Evolutionary conservation across 768 basidiomycete species (phyloP), one percentile per base, ranked within the genome.

Genomic region (Russula abietina): DNA sequence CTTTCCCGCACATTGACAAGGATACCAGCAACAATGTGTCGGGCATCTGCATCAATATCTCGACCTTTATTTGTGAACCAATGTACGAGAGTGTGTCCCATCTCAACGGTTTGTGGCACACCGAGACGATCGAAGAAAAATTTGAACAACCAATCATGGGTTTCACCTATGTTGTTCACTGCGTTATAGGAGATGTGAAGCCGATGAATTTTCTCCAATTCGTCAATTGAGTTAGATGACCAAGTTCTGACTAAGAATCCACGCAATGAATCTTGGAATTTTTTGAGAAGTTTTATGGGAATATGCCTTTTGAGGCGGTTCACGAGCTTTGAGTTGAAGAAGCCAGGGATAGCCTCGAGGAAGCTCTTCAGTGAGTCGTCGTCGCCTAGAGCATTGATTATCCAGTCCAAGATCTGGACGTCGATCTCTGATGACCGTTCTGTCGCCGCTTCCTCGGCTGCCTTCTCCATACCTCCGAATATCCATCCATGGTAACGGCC

Each of bases 101-200:
- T 12, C 22, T 60, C 51, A 7, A 53, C 9, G 30, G 50, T 53
- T 22, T 8, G 3, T 30, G 49, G n/a, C 9, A 28, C 28, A n/a
- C n/a, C n/a, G n/a, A n/a, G n/a, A n/a, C n/a, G n/a, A n/a, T n/a
- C n/a, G n/a, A n/a, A n/a, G n/a, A n/a, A n/a, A n/a, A n/a, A n/a
- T 41, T 30, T 8, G 33, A 33, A 33, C 4, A 9, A 14, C 8
- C 8, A 14, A 45, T 17, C 30, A 12, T 11, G 7, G 0, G 22
- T 22, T 0, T 17, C 10, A 6, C 3, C 1, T 1, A 36, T 24
- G 1, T n/a, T n/a, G n/a, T n/a, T n/a, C n/a, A n/a, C n/a, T n/a
- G 39, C 36, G 14, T 49, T 38, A 3, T 2, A 10, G 45, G 43
- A 60, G 10, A 38, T 48, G 28, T 6, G 14, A 43, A 54, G 17